Base-by-base conservation (phyloP, 371 early-diverging fungal species). In the Mucor ambiguus region DNA sequence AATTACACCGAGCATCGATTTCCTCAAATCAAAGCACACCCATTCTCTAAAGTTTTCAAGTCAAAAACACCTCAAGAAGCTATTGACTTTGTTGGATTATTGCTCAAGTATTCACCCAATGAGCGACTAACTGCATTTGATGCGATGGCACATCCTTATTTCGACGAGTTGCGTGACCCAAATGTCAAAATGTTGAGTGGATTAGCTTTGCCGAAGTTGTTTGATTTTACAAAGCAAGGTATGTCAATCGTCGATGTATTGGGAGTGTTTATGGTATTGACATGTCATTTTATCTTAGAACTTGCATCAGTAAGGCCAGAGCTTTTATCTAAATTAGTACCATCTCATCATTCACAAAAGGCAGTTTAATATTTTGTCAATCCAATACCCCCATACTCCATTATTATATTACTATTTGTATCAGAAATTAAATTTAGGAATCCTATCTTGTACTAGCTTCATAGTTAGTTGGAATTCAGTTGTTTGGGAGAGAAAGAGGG, bases 1-100 rank as follows among this genome's bases (percentile, higher is more conserved):
- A 94, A 93, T 83, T 97, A 98, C 79, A 93, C 93, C 66, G 98
- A 98, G 69, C 97, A 97, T 87, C 95, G 95, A 68, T 98, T 98
- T 79, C 98, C 98, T 67, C 95, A 93, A 75, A 97, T 98, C 74
- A 96, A 94, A 76, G 92, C 98, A 8, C 95, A 94, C 67, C 90
- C 96, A 28, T 95, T 97, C 75, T 73, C 85, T 59, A 93, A 91
- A 77, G 93, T 96, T 67, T 64, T 64, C 24, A 64, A 75, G 22
- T 38, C 87, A 63, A 85, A 91, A 69, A 85, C 90, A 30, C 81
- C 90, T 33, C 85, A 88, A 52, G 95, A 94, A 64, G 89, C 95
- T 16, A 81, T 96, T 59, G 93, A 94, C 44, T 83, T 98, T 41
- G 84, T 98, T 41, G 74, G 86, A 16, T 86, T 85, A 60, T 86